phyloP scores from a whole-genome alignment of 495 filamentous ascomycete species.

The Halenospora varia region DNA sequence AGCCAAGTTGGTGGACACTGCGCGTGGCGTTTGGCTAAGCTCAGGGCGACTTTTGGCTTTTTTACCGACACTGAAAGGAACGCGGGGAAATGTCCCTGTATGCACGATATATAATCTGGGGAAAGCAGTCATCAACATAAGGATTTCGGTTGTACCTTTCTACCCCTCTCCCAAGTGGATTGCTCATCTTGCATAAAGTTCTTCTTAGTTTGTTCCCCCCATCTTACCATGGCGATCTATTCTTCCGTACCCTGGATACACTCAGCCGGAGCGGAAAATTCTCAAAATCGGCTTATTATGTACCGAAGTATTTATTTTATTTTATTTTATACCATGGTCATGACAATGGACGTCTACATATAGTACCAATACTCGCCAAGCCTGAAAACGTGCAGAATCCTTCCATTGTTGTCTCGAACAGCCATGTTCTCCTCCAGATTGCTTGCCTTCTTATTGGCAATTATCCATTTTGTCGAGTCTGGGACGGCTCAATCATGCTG shows the following conservation, averaged over 20 bases:
- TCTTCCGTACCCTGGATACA: neutral
- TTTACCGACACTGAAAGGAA: too few species aligned
- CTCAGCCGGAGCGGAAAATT: neutral
- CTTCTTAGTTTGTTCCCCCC: neutral
- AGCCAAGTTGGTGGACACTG: too few species aligned
- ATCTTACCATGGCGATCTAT: neutral
- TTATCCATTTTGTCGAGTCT: neutral
- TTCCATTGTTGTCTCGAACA: too few species aligned
- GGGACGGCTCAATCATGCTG: slow-evolving; percentile 42
- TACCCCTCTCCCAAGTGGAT: neutral
- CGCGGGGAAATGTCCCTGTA: too few species aligned
- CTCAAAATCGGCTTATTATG: neutral
- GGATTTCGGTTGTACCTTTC: neutral
- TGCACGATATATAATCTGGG: too few species aligned
- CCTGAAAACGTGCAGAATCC: too few species aligned
- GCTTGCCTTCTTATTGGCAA: too few species aligned
- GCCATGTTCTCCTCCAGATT: neutral
- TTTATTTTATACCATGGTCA: neutral
- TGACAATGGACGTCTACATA: neutral
- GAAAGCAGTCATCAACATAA: too few species aligned
- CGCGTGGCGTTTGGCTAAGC: too few species aligned
- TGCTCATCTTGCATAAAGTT: neutral
- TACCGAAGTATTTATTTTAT: neutral
- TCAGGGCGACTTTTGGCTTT: too few species aligned
- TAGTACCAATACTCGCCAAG: neutral